phyloP scores from a whole-genome alignment of 2,329 filamentous ascomycete genomes.

The Colletotrichum tropicale region DNA sequence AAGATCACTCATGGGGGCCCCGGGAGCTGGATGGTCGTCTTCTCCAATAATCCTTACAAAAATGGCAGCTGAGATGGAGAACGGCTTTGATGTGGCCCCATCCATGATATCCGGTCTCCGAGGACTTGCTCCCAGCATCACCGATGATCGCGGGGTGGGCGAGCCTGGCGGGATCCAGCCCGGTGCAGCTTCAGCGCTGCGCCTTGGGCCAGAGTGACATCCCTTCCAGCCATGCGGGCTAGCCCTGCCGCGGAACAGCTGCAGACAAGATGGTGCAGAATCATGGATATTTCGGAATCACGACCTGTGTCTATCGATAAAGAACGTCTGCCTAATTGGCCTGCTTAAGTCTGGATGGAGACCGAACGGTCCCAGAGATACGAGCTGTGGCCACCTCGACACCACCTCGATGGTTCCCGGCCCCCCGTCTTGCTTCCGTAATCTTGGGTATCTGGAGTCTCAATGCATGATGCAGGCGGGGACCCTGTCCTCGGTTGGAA shows the following conservation, averaged over 20 bases:
- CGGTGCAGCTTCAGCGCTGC: not conserved
- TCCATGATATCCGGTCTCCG: conserved; percentile 1
- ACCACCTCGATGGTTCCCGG: not conserved
- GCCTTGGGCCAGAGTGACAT: not conserved
- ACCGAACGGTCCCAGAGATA: not conserved
- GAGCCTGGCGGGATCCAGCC: not conserved
- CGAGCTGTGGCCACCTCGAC: not conserved
- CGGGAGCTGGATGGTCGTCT: not conserved
- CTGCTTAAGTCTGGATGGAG: not conserved
- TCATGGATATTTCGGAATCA: not conserved
- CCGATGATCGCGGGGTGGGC: not conserved
- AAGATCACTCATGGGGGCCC: not conserved
- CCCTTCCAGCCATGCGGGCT: not conserved
- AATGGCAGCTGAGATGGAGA: not conserved
- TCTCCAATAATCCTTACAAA: not conserved
- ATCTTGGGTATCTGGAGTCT: not conserved
- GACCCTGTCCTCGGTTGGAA: not conserved
- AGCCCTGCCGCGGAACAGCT: conserved; percentile 2
- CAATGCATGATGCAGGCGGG: not conserved
- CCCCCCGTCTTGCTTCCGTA: not conserved
- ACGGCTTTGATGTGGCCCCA: not conserved
- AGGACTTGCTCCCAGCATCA: not conserved
- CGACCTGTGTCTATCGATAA: not conserved
- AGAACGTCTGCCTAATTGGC: not conserved
- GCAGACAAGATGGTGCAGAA: not conserved